Base-by-base conservation (phyloP, 495 filamentous ascomycete genomes). In the Talaromyces thailandensis region DNA sequence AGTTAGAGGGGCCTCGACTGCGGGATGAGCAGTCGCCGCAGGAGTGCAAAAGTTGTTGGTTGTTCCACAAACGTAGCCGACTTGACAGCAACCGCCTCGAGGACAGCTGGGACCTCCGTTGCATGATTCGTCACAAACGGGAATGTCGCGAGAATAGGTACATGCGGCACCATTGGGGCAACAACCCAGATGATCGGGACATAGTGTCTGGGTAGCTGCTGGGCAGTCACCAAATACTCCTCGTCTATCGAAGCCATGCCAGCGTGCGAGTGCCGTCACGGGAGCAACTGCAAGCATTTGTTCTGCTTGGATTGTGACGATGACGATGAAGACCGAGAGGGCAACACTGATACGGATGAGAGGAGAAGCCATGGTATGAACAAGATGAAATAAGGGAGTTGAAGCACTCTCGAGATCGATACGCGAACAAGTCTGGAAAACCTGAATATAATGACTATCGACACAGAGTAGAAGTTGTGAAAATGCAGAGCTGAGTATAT, bases 41-140 rank as follows among this genome's bases (percentile, higher is more conserved):
- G 59, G 59, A 16, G 59, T 51, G 59, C 59, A 61, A 24, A 61
- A 52, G 28, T 61, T 35, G 26, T 61, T 61, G 40, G 59, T 61
- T 2, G 29, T 31, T 31, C 59, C 59, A 32, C 59, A 61, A 24
- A 61, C 6, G 23, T 61, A 61, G 12, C 59, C 59, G 32, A 25
- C 28, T 25, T 61, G 59, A 23, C 59, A 61, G n/a, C 59, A 61
- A 21, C 59, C 59, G n/a, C 59, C 59, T 18, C 21, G 37, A 6
- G 43, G 21, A 14, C 59, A 61, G 37, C 9, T 61, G 40, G 59
- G 59, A 5, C 59, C 59, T 26, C 37, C 37, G 6, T 48, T 48
- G 26, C 59, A 61, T 18, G 43, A 48, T 31, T 61, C 43, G 4
- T 61, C 59, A 25, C 59, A 61, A 16, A 61, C 59, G 2, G 59